Base-by-base conservation (phyloP, 139 green algal genomes). In the Chlorella sp. region DNA sequence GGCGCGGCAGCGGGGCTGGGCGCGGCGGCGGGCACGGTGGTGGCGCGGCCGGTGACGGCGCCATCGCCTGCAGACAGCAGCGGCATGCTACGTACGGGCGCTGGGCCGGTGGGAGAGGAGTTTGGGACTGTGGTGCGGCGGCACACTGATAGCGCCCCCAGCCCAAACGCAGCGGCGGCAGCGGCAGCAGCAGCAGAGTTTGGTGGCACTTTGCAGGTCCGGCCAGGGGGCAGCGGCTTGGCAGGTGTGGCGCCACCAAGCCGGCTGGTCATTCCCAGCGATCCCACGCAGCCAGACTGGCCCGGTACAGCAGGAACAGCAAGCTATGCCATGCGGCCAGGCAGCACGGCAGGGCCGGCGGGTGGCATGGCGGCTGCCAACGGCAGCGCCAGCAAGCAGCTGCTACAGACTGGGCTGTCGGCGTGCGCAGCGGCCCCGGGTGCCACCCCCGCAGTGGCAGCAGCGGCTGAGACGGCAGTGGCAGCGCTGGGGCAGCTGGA, bases 401-500 rank as follows among this genome's bases (percentile, higher is more conserved):
- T 71, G 30, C 38, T 79, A 39, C 79, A 70, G 15, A n/a, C 69
- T 11, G 78, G 76, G 41, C 78, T 80, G 60, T 34, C 67, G 41
- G 28, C 85, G 26, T 63, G 62, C 4, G 70, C 68, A 16, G 70
- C 36, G 36, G 55, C 25, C 44, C 36, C 28, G 0, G 68, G 75
- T 7, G 75, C 56, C 20, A 20, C 30, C n/a, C 56, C 70, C 0
- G 68, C 56, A 16, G 57, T n/a, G 5, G 28, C 38, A 0, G 57
- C 80, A 0, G 82, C 71, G 7, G 88, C 87, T 57, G 87, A 78
- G 13, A 38, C 74, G 0, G 86, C 82, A 0, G 72, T 75, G 23
- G 39, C 83, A 28, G 84, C 84, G 4, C 64, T 83, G 36, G 44
- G 82, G n/a, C 81, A 86, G 71, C 69, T 75, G n/a, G 86, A 87